phyloP scores from a whole-genome alignment of 2,329 filamentous ascomycete species.

The Fusarium newnesense region DNA sequence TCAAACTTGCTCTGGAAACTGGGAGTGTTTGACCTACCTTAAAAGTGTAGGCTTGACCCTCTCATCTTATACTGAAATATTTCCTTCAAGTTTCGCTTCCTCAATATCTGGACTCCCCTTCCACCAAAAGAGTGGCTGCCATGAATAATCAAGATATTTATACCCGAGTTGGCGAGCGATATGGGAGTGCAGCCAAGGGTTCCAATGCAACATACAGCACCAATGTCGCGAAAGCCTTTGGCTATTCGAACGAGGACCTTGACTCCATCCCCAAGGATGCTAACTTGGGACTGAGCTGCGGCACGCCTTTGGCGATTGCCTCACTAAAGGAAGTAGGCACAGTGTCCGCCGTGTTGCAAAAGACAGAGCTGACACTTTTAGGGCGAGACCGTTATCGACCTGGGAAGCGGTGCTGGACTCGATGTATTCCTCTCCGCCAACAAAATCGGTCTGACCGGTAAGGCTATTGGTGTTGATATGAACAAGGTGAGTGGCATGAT shows the following conservation, averaged over 20 bases:
- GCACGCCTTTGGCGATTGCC: neutral
- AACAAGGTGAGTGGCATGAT: neutral
- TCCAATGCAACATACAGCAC: neutral
- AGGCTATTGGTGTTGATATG: slow-evolving; percentile 8
- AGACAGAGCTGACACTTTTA: fast-evolving
- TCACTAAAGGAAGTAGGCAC: neutral
- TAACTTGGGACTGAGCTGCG: slow-evolving; percentile 1
- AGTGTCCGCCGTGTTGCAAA: fast-evolving
- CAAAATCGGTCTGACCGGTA: neutral
- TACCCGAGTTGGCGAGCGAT: neutral
- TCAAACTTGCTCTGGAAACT: neutral
- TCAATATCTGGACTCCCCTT: too few species aligned
- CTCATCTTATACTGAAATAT: neutral
- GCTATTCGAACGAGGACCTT: slow-evolving; percentile 8
- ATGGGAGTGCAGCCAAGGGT: neutral
- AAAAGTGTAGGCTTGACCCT: neutral
- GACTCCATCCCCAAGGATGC: neutral
- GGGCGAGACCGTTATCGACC: slow-evolving; percentile 5
- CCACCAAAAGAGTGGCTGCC: too few species aligned
- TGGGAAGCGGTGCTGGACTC: slow-evolving; percentile 5
- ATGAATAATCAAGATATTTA: neutral
- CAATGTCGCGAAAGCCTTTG: slow-evolving; percentile 6
- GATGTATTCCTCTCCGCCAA: neutral
- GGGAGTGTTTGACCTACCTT: neutral
- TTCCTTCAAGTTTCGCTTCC: neutral